Percentiles rank a stretch among this genome's conserved stretches.
phyloP scores from a whole-genome alignment of 2,329 filamentous ascomycete genomes.

The Dryadomyces sulphureus region DNA sequence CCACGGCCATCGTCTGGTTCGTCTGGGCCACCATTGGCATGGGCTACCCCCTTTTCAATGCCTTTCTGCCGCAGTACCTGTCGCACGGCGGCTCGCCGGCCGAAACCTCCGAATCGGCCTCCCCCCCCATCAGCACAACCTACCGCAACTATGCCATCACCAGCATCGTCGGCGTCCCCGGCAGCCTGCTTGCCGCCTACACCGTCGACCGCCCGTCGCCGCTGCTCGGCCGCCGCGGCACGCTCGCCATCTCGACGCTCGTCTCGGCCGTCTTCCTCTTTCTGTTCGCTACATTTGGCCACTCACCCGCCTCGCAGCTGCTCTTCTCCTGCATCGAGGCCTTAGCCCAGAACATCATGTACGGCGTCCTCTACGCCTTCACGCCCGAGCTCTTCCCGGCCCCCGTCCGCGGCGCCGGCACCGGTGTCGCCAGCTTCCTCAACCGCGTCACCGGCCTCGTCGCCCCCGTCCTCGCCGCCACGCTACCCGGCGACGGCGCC shows the following conservation, averaged over 20 bases:
- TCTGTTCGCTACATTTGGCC: conserved; percentile 46
- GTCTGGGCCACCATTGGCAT: conserved; percentile 73
- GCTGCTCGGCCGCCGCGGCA: conserved; percentile 53
- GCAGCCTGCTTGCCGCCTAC: conserved; percentile 58
- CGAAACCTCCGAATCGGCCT: conserved; percentile 13
- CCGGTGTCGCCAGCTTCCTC: conserved; percentile 56
- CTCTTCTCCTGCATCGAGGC: conserved; percentile 53
- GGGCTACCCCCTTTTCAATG: conserved; percentile 79
- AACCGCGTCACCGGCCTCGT: conserved; percentile 53
- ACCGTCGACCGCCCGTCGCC: conserved; percentile 52
- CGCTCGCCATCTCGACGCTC: conserved; percentile 52
- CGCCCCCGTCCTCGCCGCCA: conserved; percentile 54
- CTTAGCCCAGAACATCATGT: conserved; percentile 64
- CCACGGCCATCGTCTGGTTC: conserved; percentile 53
- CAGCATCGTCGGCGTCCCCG: conserved; percentile 61
- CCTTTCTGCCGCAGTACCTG: conserved; percentile 79
- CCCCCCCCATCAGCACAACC: conserved; percentile 26
- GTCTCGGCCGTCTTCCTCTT: conserved; percentile 56
- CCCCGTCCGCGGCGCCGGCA: conserved; percentile 55
- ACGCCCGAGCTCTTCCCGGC: conserved; percentile 66
- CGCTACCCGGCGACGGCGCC: conserved; percentile 40
- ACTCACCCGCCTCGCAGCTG: conserved; percentile 41
- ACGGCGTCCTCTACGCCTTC: conserved; percentile 62
- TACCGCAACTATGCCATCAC: conserved; percentile 79
- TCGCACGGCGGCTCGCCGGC: conserved; percentile 31